Evolutionary conservation across 2,329 filamentous ascomycete genomes (phyloP), one percentile per base, ranked within the genome.

Genomic region (Diplodia seriata): DNA sequence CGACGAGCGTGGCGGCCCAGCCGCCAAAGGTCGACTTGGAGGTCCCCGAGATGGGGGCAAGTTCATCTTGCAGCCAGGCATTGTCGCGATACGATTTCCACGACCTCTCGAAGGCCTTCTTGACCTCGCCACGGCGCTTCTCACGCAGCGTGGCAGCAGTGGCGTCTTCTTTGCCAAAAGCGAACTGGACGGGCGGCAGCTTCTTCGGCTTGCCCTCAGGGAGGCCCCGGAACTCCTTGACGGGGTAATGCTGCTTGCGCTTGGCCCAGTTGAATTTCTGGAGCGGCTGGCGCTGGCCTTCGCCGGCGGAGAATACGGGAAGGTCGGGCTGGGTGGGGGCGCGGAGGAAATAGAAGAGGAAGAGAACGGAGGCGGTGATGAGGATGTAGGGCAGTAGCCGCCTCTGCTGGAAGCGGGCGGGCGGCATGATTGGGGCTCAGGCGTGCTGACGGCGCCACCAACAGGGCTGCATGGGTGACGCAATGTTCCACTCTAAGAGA

Each of bases 41-140:
- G 4, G 76, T 75, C 23, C 81, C 81, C 66, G 75, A 76, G n/a
- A 84, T 74, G 1, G 82, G 82, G 29, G 73, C 74, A 40, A 85
- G 72, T 72, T 85, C 83, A 67, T 85, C 83, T 68, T 81, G 77
- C 78, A 82, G 78, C 82, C 82, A 85, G 4, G 81, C 82, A 70
- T 80, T 75, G 50, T 75, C 66, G 38, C 77, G 76, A 72, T 85
- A 85, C 12, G 78, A 76, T 5, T 74, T 76, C 82, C 82, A 85
- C 67, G 78, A 80, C 56, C 79, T 78, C 65, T 78, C 63, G 67
- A 84, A 84, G 2, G 79, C 77, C 56, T 76, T 77, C 68, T 78
- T 80, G 40, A 84, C 81, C 26, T 77, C 75, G 8, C 71, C 67
- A 70, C 76, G 67, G 70, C 76, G 73, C 69, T 75, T 68, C 74